These are phyloP conservation scores for Phaeotremella fagi DNA, from an alignment of 768 basidiomycete species.

Conservation along the genomic window DNA sequence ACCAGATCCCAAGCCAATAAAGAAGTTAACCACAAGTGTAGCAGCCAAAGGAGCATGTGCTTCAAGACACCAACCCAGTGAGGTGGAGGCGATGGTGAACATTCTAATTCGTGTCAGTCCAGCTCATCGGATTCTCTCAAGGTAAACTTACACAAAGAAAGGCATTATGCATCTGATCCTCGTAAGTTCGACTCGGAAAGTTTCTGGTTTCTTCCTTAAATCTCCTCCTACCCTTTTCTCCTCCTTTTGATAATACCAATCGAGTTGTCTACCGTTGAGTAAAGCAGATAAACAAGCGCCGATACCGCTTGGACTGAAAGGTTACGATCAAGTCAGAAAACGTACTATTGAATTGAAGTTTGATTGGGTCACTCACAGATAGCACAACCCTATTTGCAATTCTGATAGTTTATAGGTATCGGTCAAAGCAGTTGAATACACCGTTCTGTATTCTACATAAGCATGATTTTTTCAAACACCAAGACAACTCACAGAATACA, in stretches of 20 bases:
- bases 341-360: background rate
- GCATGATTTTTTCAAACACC: background rate
- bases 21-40: constrained; percentile 44
- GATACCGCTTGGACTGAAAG: constrained; percentile 57
- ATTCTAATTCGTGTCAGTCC: constrained; percentile 15
- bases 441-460: constrained; percentile 22
- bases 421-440: constrained; percentile 57
- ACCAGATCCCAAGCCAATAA: constrained; percentile 37
- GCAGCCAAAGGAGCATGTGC: constrained; percentile 40
- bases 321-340: background rate
- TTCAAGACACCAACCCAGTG: constrained; percentile 46
- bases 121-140: too few species aligned
- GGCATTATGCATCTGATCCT: constrained; percentile 27
- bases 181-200: constrained; percentile 18
- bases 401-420: constrained; percentile 59
- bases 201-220: constrained; percentile 22
- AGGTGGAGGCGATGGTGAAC: constrained; percentile 30
- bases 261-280: constrained; percentile 61
- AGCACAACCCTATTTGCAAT: constrained; percentile 69
- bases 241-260: constrained; percentile 59
- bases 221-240: constrained; percentile 34
- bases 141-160: constrained; percentile 29
- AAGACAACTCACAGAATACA: constrained; percentile 32
- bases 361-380: constrained; percentile 50
- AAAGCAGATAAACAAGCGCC: constrained; percentile 63